A percentile compares a stretch with the other conserved stretches of the same genome.
phyloP scores from a whole-genome alignment of 305 asterid genomes.

The Euphrasia arctica region DNA sequence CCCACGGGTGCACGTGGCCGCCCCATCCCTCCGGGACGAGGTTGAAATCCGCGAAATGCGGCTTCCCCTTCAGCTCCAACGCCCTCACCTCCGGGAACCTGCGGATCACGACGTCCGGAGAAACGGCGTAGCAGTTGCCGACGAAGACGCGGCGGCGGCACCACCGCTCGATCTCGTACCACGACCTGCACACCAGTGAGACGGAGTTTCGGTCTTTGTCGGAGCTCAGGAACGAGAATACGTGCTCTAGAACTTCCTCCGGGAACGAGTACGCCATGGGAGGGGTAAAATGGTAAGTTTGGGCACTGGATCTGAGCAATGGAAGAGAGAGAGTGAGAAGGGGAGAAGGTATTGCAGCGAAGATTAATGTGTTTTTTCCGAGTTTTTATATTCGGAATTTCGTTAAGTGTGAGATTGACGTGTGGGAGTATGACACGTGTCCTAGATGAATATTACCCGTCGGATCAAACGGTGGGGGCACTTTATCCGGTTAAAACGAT shows the following conservation, averaged over 20 bases:
- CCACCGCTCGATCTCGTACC: slow-evolving; percentile 98
- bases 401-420: slow-evolving; percentile 26
- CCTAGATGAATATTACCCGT: slow-evolving; percentile 24
- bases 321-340: slow-evolving; percentile 16
- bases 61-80: slow-evolving; percentile 93
- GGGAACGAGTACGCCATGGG: slow-evolving; percentile 88
- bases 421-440: slow-evolving; percentile 32
- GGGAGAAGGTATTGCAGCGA: slow-evolving; percentile 44
- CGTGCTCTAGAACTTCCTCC: slow-evolving; percentile 93
- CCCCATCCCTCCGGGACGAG: slow-evolving; percentile 99
- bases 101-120: slow-evolving; percentile 76
- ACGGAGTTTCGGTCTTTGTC: slow-evolving; percentile 81
- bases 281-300: slow-evolving; percentile 33
- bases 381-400: slow-evolving; percentile 28
- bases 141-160: slow-evolving; percentile 75
- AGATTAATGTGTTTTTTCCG: slow-evolving; percentile 56
- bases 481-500: slow-evolving; percentile 30
- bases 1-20: slow-evolving; percentile 76
- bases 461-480: slow-evolving; percentile 36
- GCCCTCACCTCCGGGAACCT: slow-evolving; percentile 85
- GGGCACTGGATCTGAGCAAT: slow-evolving; percentile 44
- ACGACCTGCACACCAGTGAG: slow-evolving; percentile 90
- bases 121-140: slow-evolving; percentile 92
- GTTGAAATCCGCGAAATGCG: slow-evolving; percentile 97
- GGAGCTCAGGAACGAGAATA: slow-evolving; percentile 63